Base-by-base conservation (phyloP, 2,329 filamentous ascomycete species). In the Alternaria sp. region DNA sequence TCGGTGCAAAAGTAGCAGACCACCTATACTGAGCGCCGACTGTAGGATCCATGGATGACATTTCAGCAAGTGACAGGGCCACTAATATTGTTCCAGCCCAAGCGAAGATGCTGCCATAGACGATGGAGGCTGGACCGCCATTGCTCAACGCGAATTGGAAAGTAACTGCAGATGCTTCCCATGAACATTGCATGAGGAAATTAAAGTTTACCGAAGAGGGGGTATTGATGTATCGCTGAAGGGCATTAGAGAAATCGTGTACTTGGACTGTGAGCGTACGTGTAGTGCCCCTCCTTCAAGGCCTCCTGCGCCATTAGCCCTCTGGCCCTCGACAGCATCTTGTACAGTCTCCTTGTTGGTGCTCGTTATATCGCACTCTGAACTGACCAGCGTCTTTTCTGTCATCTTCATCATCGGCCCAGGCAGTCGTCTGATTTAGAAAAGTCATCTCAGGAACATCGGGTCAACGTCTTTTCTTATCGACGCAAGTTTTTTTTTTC, bases 11-110 rank as follows among this genome's bases (percentile, higher is more conserved):
- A 5, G 57, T 62, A 12, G 70, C 65, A 32, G 69, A 68, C 72
- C 72, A 74, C 10, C 69, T 63, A 54, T 74, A 74, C 51, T 74
- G 72, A n/a, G 72, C 72, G 18, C 72, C 72, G 18, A 73, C 69
- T 8, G 66, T 71, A 4, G 71, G 72, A 45, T 71, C 69, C 70
- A 76, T 75, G 2, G 71, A 73, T 5, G 71, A 70, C 65, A 76
- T 66, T 27, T 74, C 73, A 5, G 65, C 70, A 1, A 76, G 58
- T 6, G 68, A 78, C 3, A 74, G 72, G 8, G 74, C 74, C 9
- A 76, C 68, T 4, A 77, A 72, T n/a, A 58, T 67, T 8, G 71
- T 65, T 16, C 73, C 73, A n/a, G 69, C 49, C 11, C 64, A 66
- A 2, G 70, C 66, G 25, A 76, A 63, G 32, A 76, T 68, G 44